Percentiles rank a stretch among this genome's conserved stretches.
Evolutionary conservation across 2,329 filamentous ascomycete genomes (phyloP).

Genomic region (Geosmithia flava): DNA sequence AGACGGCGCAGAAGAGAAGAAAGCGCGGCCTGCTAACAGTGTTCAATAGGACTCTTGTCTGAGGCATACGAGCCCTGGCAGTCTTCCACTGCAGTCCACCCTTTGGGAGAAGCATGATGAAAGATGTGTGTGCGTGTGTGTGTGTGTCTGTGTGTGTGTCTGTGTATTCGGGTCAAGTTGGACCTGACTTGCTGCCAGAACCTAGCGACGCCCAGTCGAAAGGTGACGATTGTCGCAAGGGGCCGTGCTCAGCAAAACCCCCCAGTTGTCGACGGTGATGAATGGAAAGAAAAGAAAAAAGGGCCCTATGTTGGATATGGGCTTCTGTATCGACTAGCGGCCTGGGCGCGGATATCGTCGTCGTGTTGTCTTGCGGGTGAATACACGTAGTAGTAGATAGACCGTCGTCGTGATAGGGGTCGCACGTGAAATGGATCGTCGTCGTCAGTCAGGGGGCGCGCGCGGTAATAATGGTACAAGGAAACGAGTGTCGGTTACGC

Average conservation of each 20-base stretch:
- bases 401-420: too few relatives aligned
- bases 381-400: background rate
- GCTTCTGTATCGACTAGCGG: too few relatives aligned
- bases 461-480: background rate
- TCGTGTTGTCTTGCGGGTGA: too few relatives aligned
- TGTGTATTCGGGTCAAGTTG: background rate
- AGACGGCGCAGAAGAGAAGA: slow-evolving; percentile 58
- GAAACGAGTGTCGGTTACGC: background rate
- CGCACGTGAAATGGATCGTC: background rate
- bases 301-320: too few relatives aligned
- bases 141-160: background rate
- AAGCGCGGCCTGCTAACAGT: slow-evolving; percentile 69
- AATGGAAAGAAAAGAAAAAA: too few relatives aligned
- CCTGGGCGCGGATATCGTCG: too few relatives aligned
- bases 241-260: too few relatives aligned
- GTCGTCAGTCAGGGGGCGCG: background rate
- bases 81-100: slow-evolving; percentile 89
- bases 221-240: background rate
- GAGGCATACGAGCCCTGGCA: slow-evolving; percentile 66
- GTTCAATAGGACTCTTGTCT: slow-evolving; percentile 57
- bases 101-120: slow-evolving; percentile 77
- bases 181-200: background rate
- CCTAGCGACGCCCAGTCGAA: background rate
- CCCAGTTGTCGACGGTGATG: too few relatives aligned
- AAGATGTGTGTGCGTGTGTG: slow-evolving; percentile 6